Conservation (phyloP, 2,329 filamentous ascomycete species). For the Dothidotthia symphoricarpi region DNA sequence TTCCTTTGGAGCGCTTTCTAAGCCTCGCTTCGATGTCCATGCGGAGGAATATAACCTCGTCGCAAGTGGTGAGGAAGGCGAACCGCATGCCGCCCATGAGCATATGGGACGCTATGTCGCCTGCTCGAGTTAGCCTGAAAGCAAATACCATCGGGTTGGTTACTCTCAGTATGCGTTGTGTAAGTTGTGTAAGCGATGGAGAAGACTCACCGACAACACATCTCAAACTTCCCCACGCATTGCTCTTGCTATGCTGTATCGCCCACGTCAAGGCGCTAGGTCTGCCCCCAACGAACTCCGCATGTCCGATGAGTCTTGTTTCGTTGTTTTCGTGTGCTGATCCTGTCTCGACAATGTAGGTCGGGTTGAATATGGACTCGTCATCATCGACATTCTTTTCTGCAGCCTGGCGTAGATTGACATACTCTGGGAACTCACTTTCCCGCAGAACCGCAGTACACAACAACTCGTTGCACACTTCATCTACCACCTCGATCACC, state of each 20-base stretch:
- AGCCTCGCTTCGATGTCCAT: slow-evolving; percentile 4
- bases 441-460: neutral
- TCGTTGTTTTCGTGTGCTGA: neutral
- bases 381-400: slow-evolving; percentile 6
- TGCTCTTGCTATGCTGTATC: slow-evolving; percentile 2
- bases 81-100: slow-evolving; percentile 14
- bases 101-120: slow-evolving; percentile 21
- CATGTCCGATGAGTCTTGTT: slow-evolving; percentile 16
- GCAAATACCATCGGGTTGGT: no score
- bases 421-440: neutral
- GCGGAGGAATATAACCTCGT: slow-evolving; percentile 21
- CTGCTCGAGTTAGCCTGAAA: slow-evolving; percentile 4
- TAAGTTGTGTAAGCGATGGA: no score
- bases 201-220: slow-evolving; percentile 17
- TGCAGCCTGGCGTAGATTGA: slow-evolving; percentile 3
- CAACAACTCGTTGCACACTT: slow-evolving; percentile 7
- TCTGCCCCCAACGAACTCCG: slow-evolving; percentile 19
- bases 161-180: no score
- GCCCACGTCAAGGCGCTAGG: slow-evolving; percentile 14
- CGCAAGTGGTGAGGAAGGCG: slow-evolving; percentile 17
- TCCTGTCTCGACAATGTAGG: slow-evolving; percentile 11
- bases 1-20: no score
- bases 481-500: slow-evolving; percentile 6
- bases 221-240: slow-evolving; percentile 19
- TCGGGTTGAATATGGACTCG: slow-evolving; percentile 7